phyloP scores from a whole-genome alignment of 495 filamentous ascomycete genomes.

The Neurospora africana region DNA sequence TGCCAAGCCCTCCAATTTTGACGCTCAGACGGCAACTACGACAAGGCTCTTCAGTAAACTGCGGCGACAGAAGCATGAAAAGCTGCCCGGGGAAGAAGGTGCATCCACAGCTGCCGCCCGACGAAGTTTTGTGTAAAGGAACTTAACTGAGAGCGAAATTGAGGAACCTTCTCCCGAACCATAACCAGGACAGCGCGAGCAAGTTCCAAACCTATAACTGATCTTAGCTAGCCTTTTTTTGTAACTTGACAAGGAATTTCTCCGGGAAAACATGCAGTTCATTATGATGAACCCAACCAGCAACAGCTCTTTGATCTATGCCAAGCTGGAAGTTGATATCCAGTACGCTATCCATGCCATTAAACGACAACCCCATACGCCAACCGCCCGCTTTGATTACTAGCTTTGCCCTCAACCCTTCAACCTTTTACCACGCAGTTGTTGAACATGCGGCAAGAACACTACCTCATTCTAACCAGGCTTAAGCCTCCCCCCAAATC shows the following conservation, averaged over 20 bases:
- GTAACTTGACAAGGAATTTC: background rate
- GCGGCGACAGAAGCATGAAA: too few species aligned
- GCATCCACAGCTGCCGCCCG: too few species aligned
- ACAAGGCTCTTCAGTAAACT: too few species aligned
- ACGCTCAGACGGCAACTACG: too few species aligned
- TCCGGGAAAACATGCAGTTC: background rate
- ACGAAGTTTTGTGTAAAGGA: too few species aligned
- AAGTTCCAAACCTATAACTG: background rate
- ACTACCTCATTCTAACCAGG: background rate
- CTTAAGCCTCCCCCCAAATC: conserved; percentile 53
- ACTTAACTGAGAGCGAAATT: too few species aligned
- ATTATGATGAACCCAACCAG: background rate
- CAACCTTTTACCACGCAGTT: background rate
- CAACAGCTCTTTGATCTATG: background rate
- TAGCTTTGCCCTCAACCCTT: background rate
- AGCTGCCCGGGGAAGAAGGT: too few species aligned
- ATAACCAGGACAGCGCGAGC: too few species aligned
- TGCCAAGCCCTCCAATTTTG: too few species aligned
- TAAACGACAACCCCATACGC: background rate
- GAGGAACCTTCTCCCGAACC: too few species aligned
- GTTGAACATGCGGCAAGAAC: background rate
- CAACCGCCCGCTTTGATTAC: background rate
- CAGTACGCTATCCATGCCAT: background rate
- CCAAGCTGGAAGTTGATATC: conserved; percentile 11
- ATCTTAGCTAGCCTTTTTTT: background rate